These are phyloP conservation scores for Aureobasidium leucospermi DNA, from an alignment of 2,329 filamentous ascomycete species.

Conservation along the genomic window DNA sequence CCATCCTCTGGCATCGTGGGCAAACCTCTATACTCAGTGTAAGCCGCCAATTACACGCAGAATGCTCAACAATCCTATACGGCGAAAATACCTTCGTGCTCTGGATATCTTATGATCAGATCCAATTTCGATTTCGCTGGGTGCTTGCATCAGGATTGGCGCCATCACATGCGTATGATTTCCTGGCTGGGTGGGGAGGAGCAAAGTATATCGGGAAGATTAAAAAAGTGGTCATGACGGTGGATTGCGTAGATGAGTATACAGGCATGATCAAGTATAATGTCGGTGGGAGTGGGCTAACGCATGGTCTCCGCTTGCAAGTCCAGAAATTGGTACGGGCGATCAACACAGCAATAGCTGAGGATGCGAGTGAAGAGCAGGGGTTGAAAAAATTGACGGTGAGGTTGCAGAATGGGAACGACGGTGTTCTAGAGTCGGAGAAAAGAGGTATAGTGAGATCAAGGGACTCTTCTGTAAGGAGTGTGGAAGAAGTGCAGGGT, in stretches of 20 bases:
- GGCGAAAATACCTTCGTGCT: slow-evolving; percentile 40
- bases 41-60: slow-evolving; percentile 36
- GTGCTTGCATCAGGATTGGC: slow-evolving; percentile 32
- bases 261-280: slow-evolving; percentile 48
- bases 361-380: slow-evolving; percentile 16
- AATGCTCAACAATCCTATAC: slow-evolving; percentile 40
- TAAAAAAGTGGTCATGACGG: slow-evolving; percentile 35
- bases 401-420: slow-evolving; percentile 23
- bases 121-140: slow-evolving; percentile 39
- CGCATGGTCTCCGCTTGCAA: slow-evolving; percentile 34
- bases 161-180: slow-evolving; percentile 32
- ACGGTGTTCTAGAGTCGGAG: slow-evolving; percentile 22
- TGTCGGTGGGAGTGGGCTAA: slow-evolving; percentile 37
- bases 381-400: slow-evolving; percentile 3
- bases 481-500: slow-evolving; percentile 30
- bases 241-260: slow-evolving; percentile 43
- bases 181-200: slow-evolving; percentile 36
- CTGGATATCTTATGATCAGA: slow-evolving; percentile 36
- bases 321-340: slow-evolving; percentile 35
- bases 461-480: slow-evolving; percentile 24
- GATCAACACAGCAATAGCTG: slow-evolving; percentile 26
- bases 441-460: slow-evolving; percentile 22
- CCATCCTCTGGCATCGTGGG: slow-evolving; percentile 36
- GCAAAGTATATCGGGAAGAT: slow-evolving; percentile 34
- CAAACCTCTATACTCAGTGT: slow-evolving; percentile 33